A percentile compares a stretch with the other conserved stretches of the same genome.
phyloP scores from a whole-genome alignment of 2,329 filamentous ascomycete genomes.

The Cryphonectria radicalis region DNA sequence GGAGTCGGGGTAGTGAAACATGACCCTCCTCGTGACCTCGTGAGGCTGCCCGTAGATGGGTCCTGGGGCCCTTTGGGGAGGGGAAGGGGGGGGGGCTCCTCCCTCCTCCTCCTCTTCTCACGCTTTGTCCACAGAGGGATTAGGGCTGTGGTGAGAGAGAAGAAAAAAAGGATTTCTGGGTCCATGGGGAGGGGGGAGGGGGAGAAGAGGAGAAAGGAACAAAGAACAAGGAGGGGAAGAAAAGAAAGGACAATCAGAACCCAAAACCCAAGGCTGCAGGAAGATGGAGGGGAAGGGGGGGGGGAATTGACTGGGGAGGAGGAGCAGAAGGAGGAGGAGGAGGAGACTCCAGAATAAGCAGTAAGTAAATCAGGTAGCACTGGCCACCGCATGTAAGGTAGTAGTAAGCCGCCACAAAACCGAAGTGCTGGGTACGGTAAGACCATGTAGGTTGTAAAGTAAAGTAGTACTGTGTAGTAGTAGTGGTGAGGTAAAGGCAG shows the following conservation, averaged over 20 bases:
- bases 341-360: not conserved
- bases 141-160: not conserved
- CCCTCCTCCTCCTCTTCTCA: not conserved
- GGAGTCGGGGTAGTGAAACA: not conserved
- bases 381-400: not conserved
- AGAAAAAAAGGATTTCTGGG: not conserved
- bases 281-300: not conserved
- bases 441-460: not conserved
- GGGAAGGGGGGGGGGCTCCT: no score
- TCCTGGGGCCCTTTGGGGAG: not conserved
- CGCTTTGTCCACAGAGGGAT: not conserved
- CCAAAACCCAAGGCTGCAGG: not conserved
- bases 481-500: not conserved
- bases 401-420: constrained; percentile 4
- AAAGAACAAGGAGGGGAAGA: not conserved
- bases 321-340: not conserved
- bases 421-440: constrained; percentile 4
- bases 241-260: not conserved
- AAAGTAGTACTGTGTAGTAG: not conserved
- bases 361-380: not conserved
- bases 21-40: constrained; percentile 2
- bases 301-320: not conserved
- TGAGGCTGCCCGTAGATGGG: constrained; percentile 6
- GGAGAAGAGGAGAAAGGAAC: not conserved
- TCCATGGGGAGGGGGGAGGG: no score